phyloP scores from a whole-genome alignment of 139 green algal genomes.

The Desmodesmus armatus region DNA sequence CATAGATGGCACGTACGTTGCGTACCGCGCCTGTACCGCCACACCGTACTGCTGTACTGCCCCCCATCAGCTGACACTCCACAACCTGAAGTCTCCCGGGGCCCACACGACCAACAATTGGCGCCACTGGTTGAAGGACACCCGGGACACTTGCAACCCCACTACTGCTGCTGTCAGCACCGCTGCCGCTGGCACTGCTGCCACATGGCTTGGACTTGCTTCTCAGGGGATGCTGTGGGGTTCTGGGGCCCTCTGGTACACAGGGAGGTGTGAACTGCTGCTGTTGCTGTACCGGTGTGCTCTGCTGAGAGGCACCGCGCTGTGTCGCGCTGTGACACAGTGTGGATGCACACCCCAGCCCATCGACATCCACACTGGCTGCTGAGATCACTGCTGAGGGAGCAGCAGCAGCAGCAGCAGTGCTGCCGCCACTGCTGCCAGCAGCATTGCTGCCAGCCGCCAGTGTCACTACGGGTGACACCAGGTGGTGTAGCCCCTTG shows the following conservation, averaged over 20 bases:
- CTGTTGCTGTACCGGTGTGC: not conserved
- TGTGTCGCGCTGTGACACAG: not conserved
- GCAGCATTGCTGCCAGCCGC: conserved; percentile 1
- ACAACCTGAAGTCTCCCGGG: not conserved
- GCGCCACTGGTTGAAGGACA: not conserved
- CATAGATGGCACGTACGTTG: conserved; percentile 49
- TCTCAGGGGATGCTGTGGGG: not conserved
- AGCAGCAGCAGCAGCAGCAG: not conserved
- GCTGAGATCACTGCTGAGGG: not conserved
- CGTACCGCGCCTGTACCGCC: conserved; percentile 40
- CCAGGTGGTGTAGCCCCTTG: conserved; percentile 50
- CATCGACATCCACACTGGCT: not conserved
- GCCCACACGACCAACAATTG: not conserved
- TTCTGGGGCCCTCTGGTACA: not conserved
- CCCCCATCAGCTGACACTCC: conserved; percentile 18
- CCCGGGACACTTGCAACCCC: not conserved
- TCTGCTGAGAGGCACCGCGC: not conserved
- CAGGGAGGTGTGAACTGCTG: not conserved
- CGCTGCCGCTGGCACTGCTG: not conserved
- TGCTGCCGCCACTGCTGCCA: not conserved
- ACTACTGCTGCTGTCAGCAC: conserved; percentile 7
- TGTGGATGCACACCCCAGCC: not conserved
- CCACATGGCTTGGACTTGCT: not conserved
- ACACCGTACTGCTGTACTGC: conserved; percentile 48
- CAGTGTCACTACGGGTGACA: conserved; percentile 48